phyloP scores from a whole-genome alignment of 2,329 filamentous ascomycete species.

The Fusarium domesticum region DNA sequence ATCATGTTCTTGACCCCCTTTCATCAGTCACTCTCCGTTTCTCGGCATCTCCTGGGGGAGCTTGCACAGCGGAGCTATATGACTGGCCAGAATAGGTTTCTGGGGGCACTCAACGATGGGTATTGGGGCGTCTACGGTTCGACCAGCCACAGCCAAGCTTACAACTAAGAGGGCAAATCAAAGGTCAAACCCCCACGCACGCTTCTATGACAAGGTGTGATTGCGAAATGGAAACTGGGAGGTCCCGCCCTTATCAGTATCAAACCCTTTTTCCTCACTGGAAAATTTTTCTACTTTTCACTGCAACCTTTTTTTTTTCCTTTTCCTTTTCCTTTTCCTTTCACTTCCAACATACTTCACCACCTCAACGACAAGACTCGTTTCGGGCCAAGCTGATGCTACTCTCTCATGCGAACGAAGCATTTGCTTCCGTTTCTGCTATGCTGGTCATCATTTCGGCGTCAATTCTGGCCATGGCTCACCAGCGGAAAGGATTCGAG shows the following conservation, averaged over 20 bases:
- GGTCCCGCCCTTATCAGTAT: slow-evolving; percentile 16
- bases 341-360: not conserved
- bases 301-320: slow-evolving; percentile 14
- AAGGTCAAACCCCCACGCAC: slow-evolving; percentile 24
- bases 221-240: slow-evolving; percentile 30
- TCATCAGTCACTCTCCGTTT: not conserved
- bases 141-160: not conserved
- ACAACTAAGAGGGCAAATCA: slow-evolving; percentile 12
- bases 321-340: slow-evolving; percentile 11
- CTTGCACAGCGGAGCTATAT: not conserved
- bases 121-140: slow-evolving; percentile 16
- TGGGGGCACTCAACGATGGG: not conserved
- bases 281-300: slow-evolving; percentile 4
- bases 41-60: not conserved
- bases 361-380: not conserved
- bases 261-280: not conserved
- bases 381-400: not conserved
- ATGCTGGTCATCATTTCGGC: not conserved
- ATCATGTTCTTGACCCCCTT: no score
- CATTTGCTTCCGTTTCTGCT: not conserved
- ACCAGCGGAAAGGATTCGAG: not conserved
- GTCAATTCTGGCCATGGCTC: not conserved
- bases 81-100: slow-evolving; percentile 11
- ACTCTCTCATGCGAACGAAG: not conserved
- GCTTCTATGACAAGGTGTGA: slow-evolving; percentile 28